Evolutionary conservation across 2,329 filamentous ascomycete species (phyloP).

Genomic region (Periconia sp.): DNA sequence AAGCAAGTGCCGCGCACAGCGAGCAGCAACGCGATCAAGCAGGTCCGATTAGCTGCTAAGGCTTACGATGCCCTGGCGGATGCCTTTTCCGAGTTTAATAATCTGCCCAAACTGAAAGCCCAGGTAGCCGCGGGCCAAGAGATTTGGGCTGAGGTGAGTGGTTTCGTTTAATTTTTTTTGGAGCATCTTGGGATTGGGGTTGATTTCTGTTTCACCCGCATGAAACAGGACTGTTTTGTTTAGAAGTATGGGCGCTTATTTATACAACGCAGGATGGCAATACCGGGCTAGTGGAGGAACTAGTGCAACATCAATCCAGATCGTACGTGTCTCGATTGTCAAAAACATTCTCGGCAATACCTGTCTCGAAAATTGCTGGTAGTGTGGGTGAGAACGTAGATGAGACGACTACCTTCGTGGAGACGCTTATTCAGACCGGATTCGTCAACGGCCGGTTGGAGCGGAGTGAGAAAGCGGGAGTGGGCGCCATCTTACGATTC

Average conservation of each 20-base stretch:
- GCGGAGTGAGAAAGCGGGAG: slow-evolving; percentile 40
- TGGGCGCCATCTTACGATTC: slow-evolving; percentile 57
- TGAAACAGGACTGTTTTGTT: slow-evolving; percentile 15
- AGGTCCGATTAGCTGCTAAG: slow-evolving; percentile 62
- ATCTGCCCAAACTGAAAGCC: slow-evolving; percentile 59
- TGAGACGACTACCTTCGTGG: slow-evolving; percentile 56
- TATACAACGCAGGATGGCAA: slow-evolving; percentile 65
- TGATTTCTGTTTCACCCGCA: neutral
- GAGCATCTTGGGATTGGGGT: neutral
- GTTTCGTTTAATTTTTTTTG: neutral
- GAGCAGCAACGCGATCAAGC: slow-evolving; percentile 55
- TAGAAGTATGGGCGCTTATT: slow-evolving; percentile 15
- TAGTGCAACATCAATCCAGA: slow-evolving; percentile 70
- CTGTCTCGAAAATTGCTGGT: slow-evolving; percentile 56
- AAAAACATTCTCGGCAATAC: slow-evolving; percentile 68
- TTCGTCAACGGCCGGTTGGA: slow-evolving; percentile 55
- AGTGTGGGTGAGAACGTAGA: slow-evolving; percentile 54
- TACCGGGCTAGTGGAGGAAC: slow-evolving; percentile 67
- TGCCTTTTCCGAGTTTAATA: slow-evolving; percentile 60
- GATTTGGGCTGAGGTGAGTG: slow-evolving; percentile 61
- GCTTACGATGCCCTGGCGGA: slow-evolving; percentile 71
- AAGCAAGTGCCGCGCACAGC: slow-evolving; percentile 59
- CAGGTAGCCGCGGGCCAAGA: slow-evolving; percentile 63
- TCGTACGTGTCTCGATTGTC: slow-evolving; percentile 75
- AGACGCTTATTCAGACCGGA: slow-evolving; percentile 55